Evolutionary conservation across 345 rosid genomes (phyloP).

Genomic region (Pistacia atlantica): DNA sequence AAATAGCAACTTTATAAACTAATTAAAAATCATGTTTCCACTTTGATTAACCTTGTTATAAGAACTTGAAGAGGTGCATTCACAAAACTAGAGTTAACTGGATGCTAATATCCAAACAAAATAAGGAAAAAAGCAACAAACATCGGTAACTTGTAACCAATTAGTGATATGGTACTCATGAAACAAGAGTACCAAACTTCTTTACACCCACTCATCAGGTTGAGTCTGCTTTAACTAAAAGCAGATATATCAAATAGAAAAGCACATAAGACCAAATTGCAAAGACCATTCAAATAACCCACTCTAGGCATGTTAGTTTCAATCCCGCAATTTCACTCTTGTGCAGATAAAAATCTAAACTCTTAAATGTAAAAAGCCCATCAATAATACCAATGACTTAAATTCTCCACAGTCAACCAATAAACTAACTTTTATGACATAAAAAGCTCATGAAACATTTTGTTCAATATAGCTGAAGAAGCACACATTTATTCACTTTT

Average conservation of each 20-base stretch:
- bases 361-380: not conserved
- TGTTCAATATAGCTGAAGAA: not conserved
- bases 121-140: not conserved
- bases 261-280: not conserved
- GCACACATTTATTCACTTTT: too few relatives aligned
- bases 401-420: not conserved
- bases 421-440: not conserved
- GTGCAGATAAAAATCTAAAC: not conserved
- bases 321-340: not conserved
- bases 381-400: not conserved
- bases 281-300: not conserved
- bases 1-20: not conserved
- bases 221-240: not conserved
- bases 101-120: not conserved
- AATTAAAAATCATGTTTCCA: not conserved
- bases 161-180: constrained; percentile 1
- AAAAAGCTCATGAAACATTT: not conserved
- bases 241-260: not conserved
- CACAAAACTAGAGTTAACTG: not conserved
- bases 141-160: not conserved
- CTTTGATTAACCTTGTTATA: not conserved
- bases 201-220: not conserved
- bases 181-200: not conserved
- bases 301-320: not conserved
- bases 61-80: not conserved